A percentile compares a stretch with the other conserved stretches of the same genome.
Conservation (phyloP, 495 filamentous ascomycete genomes). For the Hyaloscypha bicolor region DNA sequence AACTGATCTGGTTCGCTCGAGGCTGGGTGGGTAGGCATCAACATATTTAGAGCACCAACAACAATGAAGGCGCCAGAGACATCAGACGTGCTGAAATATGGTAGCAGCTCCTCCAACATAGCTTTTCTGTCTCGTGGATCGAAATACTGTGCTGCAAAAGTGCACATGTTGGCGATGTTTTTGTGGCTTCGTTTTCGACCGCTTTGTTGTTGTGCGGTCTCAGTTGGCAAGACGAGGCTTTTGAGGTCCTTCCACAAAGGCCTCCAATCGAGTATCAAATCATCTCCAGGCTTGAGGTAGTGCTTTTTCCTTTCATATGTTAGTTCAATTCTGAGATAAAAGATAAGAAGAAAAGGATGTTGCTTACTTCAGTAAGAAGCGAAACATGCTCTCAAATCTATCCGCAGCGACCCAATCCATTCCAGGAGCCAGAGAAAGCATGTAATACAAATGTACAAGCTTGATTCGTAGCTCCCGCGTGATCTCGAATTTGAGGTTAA, state of each 20-base stretch:
- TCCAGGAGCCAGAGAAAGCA: slow-evolving; percentile 88
- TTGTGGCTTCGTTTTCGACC: slow-evolving; percentile 48
- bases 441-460: slow-evolving; percentile 90
- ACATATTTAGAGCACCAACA: slow-evolving; percentile 76
- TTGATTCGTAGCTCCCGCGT: slow-evolving; percentile 77
- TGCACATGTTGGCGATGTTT: slow-evolving; percentile 78
- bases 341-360: background rate
- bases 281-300: slow-evolving; percentile 85
- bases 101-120: slow-evolving; percentile 92
- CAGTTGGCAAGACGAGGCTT: slow-evolving; percentile 80
- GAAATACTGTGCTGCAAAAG: slow-evolving; percentile 89
- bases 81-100: slow-evolving; percentile 94
- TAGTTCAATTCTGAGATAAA: slow-evolving; percentile 1
- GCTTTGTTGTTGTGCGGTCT: slow-evolving; percentile 58
- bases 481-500: slow-evolving; percentile 95
- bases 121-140: slow-evolving; percentile 81
- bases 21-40: slow-evolving; percentile 84
- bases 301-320: slow-evolving; percentile 78
- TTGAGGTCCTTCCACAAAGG: slow-evolving; percentile 92
- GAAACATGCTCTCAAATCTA: slow-evolving; percentile 95
- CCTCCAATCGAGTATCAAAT: slow-evolving; percentile 89
- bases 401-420: slow-evolving; percentile 81
- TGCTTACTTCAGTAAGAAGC: slow-evolving; percentile 81
- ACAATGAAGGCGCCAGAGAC: slow-evolving; percentile 88
- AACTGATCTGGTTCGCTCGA: slow-evolving; percentile 69